Conservation (phyloP, 2,329 filamentous ascomycete genomes). For the Aspergillus versicolor region DNA sequence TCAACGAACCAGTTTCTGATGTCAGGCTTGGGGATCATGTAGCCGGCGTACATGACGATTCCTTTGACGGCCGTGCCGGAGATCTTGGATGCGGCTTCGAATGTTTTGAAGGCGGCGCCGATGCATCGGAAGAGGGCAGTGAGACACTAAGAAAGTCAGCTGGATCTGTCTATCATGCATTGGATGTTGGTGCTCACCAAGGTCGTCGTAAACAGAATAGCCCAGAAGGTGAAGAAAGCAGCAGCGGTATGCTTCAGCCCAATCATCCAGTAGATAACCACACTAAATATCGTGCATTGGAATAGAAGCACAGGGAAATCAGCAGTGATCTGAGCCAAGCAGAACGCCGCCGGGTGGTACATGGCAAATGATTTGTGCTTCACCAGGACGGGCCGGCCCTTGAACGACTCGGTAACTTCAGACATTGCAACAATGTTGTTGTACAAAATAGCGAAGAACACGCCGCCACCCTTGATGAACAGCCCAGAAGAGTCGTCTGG, state of each 20-base stretch:
- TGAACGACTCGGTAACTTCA: constrained; percentile 65
- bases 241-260: constrained; percentile 53
- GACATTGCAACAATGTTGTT: constrained; percentile 62
- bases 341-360: constrained; percentile 54
- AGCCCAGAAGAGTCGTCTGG: constrained; percentile 58
- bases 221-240: constrained; percentile 64
- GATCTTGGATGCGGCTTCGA: constrained; percentile 60
- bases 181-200: constrained; percentile 43
- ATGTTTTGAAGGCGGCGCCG: constrained; percentile 56
- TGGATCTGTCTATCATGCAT: constrained; percentile 10
- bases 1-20: constrained; percentile 57
- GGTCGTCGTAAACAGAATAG: constrained; percentile 51
- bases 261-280: constrained; percentile 66
- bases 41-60: constrained; percentile 43
- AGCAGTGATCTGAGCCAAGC: constrained; percentile 46
- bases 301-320: constrained; percentile 58
- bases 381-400: constrained; percentile 57
- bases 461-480: constrained; percentile 62
- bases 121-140: constrained; percentile 59
- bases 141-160: constrained; percentile 31
- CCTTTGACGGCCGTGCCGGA: constrained; percentile 40
- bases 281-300: constrained; percentile 58
- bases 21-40: constrained; percentile 46
- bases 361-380: constrained; percentile 61
- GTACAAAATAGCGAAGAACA: constrained; percentile 65